phyloP scores from a whole-genome alignment of 2,329 filamentous ascomycete species.

The Aspergillus neotritici region DNA sequence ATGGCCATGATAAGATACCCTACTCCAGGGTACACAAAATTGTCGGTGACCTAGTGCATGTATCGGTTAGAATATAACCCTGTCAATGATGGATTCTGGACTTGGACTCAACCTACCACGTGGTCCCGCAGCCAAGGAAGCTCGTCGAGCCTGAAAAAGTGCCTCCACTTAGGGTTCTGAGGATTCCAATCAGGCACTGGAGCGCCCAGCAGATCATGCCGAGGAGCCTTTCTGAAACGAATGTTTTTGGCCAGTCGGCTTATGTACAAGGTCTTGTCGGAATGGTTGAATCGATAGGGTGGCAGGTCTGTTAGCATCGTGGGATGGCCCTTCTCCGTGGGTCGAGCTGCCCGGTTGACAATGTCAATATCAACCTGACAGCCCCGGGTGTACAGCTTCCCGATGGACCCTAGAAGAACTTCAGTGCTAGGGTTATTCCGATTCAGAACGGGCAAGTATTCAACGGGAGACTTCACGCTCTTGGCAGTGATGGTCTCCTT shows the following conservation, averaged over 20 bases:
- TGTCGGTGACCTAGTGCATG: conserved; percentile 13
- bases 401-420: conserved; percentile 16
- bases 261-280: conserved; percentile 19
- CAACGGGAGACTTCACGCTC: neutral
- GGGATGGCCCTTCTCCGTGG: conserved; percentile 1
- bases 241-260: conserved; percentile 24
- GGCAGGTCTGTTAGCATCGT: conserved; percentile 22
- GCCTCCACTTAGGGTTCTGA: conserved; percentile 23
- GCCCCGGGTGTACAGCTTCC: conserved; percentile 16
- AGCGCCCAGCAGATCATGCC: conserved; percentile 28
- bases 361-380: conserved; percentile 18
- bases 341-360: conserved; percentile 16
- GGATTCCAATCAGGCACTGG: conserved; percentile 26
- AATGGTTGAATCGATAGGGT: conserved; percentile 27
- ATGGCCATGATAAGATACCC: conserved; percentile 28
- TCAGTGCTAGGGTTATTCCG: conserved; percentile 18
- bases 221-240: conserved; percentile 21
- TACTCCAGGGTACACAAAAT: conserved; percentile 23
- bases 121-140: conserved; percentile 29
- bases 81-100: too few species aligned
- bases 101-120: conserved; percentile 13
- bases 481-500: conserved; percentile 1
- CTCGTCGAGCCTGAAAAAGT: conserved; percentile 25
- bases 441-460: conserved; percentile 22
- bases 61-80: neutral